Evolutionary conservation across 441 rosid genomes (phyloP), one percentile per base, ranked within the genome.

Genomic region (Pelargonium cotyledonis): DNA sequence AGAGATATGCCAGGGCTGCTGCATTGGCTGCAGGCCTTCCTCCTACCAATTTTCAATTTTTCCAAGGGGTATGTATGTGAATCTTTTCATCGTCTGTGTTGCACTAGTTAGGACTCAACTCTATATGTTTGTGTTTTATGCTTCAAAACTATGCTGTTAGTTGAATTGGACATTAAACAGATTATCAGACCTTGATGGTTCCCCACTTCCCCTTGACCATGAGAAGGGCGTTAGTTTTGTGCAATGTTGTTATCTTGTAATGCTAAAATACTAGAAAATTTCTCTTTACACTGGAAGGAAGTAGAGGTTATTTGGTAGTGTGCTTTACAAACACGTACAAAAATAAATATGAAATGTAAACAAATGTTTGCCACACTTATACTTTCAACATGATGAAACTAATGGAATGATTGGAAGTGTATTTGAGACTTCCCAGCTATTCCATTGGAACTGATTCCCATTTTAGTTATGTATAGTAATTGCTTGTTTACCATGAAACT

Each of bases 1-100:
- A 85, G 26, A 88, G 74, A 70, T 91, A 89, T 77, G 91, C 96
- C 0, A 80, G 73, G n/a, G 72, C 80, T 69, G 85, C 97, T 5
- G 95, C 97, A 0, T 63, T 43, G 26, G 81, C 86, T 65, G 92
- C 90, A n/a, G 96, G 97, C 2, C 57, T 95, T 12, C 83, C 85
- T 5, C 68, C 76, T 5, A 1, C 73, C 35, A 83, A 85, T 58
- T 91, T 95, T 74, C 79, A 82, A 6, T 91, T 91, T 72, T 65
- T 88, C 65, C 89, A 81, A 62, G 89, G 92, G 23, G 96, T 87
- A 86, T 47, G 85, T 76, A 1, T 26, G 5, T 47, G 3, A 12
- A 58, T 58, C 29, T 6, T 53, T 19, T 0, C 46, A 41, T 41
- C 10, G 2, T 1, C 35, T 29, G 6, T 12, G 8, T 63, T 4